Base-by-base conservation (phyloP, 1,284 basidiomycete species). In the Meripilus lineatus region DNA sequence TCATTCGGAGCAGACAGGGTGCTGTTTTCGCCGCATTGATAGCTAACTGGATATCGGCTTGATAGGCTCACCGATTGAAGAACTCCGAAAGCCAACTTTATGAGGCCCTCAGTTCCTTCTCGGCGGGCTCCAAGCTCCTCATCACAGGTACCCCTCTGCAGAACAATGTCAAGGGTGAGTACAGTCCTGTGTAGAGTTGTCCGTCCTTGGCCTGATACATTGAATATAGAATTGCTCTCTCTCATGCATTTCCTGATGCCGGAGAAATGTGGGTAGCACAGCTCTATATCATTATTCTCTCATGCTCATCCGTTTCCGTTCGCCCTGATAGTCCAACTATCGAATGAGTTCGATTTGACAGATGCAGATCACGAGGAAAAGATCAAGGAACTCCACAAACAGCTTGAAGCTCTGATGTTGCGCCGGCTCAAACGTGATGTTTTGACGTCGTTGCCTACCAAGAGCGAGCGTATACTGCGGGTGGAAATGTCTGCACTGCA, bases 191-290 rank as follows among this genome's bases (percentile, higher is more conserved):
- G 20, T 13, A 48, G 37, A 40, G 38, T 23, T 37, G 28, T 32
- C 43, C 22, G 47, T 36, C 30, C n/a, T n/a, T n/a, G n/a, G n/a
- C n/a, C n/a, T n/a, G n/a, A n/a, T 24, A 23, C 33, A 41, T 48
- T 44, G 42, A 50, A 47, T 36, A 8, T 58, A 93, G 96, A 99
- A 66, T 73, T 99, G 18, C 74, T 98, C 32, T 92, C 96, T 13
- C 70, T 99, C 57, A 96, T 99, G 85, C 96, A 99, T 64, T 99
- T 99, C 75, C 72, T 99, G 50, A 95, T 96, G 83, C 96, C 96
- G 4, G 94, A 98, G 58, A 91, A 93, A 70, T 99, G 94, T 87
- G 64, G 70, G 83, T 66, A 15, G n/a, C 23, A 28, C n/a, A 38
- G 23, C 30, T 37, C 28, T 45, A 21, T 40, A 40, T n/a, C 25